Evolutionary conservation across 805 yeast genomes (phyloP).

Genomic region (Candida germanica): DNA sequence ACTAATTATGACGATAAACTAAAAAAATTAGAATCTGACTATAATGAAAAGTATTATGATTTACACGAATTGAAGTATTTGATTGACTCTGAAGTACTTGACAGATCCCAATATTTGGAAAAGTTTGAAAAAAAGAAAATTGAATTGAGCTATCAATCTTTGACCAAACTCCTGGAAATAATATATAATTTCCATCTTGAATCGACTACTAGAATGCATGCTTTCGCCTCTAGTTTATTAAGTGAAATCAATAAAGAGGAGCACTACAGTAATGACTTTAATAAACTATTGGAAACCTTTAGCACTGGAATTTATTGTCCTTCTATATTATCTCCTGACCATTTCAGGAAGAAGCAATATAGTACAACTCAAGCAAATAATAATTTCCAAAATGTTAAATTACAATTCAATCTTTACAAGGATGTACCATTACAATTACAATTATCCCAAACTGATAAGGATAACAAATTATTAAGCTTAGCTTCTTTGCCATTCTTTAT

Average conservation of each 20-base stretch:
- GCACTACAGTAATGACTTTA: slow-evolving; percentile 23
- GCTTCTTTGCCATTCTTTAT: slow-evolving; percentile 34
- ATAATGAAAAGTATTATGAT: slow-evolving; percentile 32
- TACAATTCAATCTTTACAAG: slow-evolving; percentile 36
- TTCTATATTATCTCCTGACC: slow-evolving; percentile 28
- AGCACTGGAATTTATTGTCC: slow-evolving; percentile 42
- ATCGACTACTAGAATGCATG: slow-evolving; percentile 23
- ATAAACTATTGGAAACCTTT: slow-evolving; percentile 20
- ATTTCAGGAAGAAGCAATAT: slow-evolving; percentile 18
- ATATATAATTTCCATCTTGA: slow-evolving; percentile 24
- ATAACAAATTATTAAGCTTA: slow-evolving; percentile 18
- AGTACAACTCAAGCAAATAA: slow-evolving; percentile 27
- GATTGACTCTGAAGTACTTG: slow-evolving; percentile 27
- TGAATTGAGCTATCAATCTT: slow-evolving; percentile 29
- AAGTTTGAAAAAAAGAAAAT: slow-evolving; percentile 34
- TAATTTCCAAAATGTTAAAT: slow-evolving; percentile 36
- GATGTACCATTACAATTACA: slow-evolving; percentile 39
- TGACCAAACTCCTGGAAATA: slow-evolving; percentile 33
- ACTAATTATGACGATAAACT: slow-evolving; percentile 27
- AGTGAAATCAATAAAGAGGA: slow-evolving; percentile 17
- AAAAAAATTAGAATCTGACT: slow-evolving; percentile 25
- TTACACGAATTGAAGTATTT: slow-evolving; percentile 29
- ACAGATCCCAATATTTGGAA: slow-evolving; percentile 23
- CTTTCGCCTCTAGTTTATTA: slow-evolving; percentile 21
- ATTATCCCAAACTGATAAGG: slow-evolving; percentile 13